Conservation (phyloP, 345 rosid species). For the Cochlearia excelsa region DNA sequence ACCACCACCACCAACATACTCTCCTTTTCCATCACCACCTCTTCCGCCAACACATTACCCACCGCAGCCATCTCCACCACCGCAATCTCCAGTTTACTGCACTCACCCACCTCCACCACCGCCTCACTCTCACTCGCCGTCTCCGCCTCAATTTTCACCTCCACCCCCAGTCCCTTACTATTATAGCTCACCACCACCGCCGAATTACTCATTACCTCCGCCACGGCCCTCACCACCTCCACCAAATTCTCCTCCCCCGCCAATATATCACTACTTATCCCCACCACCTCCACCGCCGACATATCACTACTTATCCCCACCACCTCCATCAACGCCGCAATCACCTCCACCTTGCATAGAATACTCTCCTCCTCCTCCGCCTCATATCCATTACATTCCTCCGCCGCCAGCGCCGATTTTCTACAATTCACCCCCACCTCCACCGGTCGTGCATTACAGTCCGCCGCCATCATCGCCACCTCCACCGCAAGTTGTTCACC, state of each 20-base stretch:
- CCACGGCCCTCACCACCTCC: conserved; percentile 40
- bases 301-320: conserved; percentile 24
- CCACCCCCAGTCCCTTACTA: conserved; percentile 38
- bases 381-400: neutral
- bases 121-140: conserved; percentile 37
- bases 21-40: conserved; percentile 32
- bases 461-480: conserved; percentile 54
- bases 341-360: conserved; percentile 41
- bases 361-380: conserved; percentile 29
- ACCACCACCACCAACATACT: conserved; percentile 24
- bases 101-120: conserved; percentile 39
- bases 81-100: conserved; percentile 35
- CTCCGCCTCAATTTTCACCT: conserved; percentile 45
- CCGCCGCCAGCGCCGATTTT: no score
- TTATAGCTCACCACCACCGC: conserved; percentile 48
- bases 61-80: conserved; percentile 35
- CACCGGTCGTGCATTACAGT: conserved; percentile 32
- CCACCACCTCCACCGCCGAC: conserved; percentile 48
- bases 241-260: conserved; percentile 36
- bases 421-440: conserved; percentile 43
- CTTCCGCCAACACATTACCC: conserved; percentile 17
- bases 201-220: conserved; percentile 38
- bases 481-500: conserved; percentile 46
- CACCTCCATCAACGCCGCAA: conserved; percentile 45
- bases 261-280: neutral